phyloP scores from a whole-genome alignment of 2,329 filamentous ascomycete species.

The Dactylella cylindrospora region DNA sequence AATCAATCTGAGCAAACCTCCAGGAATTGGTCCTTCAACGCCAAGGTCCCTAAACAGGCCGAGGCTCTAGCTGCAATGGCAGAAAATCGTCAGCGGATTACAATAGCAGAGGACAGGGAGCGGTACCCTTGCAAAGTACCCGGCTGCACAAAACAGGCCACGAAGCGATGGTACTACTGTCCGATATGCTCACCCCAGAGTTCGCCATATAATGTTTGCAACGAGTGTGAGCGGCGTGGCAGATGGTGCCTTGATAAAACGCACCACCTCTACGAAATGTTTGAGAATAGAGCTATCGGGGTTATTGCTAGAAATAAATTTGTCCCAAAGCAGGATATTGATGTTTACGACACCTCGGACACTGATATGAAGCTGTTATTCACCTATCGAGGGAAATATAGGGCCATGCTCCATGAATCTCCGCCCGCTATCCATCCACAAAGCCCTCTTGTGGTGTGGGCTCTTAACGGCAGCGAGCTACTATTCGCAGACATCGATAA shows the following conservation, averaged over 20 bases:
- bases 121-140: too few species aligned
- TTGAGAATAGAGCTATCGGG: background rate
- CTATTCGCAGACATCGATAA: constrained; percentile 3
- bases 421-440: background rate
- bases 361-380: background rate
- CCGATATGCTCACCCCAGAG: too few species aligned
- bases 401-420: background rate
- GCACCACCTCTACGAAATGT: constrained; percentile 1
- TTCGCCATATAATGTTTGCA: background rate
- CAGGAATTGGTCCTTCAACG: too few species aligned
- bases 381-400: background rate
- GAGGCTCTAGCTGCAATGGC: too few species aligned
- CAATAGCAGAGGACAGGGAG: too few species aligned
- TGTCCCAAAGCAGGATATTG: background rate
- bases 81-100: too few species aligned
- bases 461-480: background rate
- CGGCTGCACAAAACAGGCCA: too few species aligned
- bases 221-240: background rate
- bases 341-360: background rate
- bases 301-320: background rate
- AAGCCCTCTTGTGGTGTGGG: background rate
- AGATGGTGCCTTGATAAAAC: background rate
- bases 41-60: too few species aligned
- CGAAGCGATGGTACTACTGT: too few species aligned
- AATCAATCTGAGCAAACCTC: too few species aligned